phyloP scores from a whole-genome alignment of 2,329 filamentous ascomycete genomes.

The Calonectria fujianensis region DNA sequence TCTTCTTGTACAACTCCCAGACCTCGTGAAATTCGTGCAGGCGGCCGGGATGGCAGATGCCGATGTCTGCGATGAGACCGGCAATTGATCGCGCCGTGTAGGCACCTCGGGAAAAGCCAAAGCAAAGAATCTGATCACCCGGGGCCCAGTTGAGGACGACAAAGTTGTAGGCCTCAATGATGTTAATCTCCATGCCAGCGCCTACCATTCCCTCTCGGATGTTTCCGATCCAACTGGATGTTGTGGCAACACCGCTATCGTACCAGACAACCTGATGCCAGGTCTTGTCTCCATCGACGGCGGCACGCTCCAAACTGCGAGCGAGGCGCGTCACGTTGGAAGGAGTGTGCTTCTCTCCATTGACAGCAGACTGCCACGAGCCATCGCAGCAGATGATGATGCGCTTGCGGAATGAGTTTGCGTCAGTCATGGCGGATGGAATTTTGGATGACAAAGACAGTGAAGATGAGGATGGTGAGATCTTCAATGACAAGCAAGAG shows the following conservation, averaged over 20 bases:
- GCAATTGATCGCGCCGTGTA: constrained; percentile 62
- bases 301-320: constrained; percentile 53
- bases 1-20: constrained; percentile 52
- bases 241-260: constrained; percentile 59
- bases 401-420: constrained; percentile 46
- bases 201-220: constrained; percentile 49
- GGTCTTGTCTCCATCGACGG: constrained; percentile 52
- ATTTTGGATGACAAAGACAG: neutral
- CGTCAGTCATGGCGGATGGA: constrained; percentile 19
- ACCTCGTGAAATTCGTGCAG: constrained; percentile 54
- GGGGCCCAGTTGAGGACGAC: constrained; percentile 59
- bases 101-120: constrained; percentile 61
- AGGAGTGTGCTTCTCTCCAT: constrained; percentile 52
- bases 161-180: constrained; percentile 62
- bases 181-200: constrained; percentile 55
- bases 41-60: constrained; percentile 52
- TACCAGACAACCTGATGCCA: constrained; percentile 62
- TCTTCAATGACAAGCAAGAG: neutral
- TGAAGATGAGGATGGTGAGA: neutral
- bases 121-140: constrained; percentile 58
- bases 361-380: constrained; percentile 58
- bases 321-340: constrained; percentile 61
- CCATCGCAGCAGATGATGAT: constrained; percentile 62
- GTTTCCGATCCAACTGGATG: constrained; percentile 32
- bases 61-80: constrained; percentile 54